phyloP scores from a whole-genome alignment of 2,329 filamentous ascomycete species.

The Pseudogymnoascus verrucosus region DNA sequence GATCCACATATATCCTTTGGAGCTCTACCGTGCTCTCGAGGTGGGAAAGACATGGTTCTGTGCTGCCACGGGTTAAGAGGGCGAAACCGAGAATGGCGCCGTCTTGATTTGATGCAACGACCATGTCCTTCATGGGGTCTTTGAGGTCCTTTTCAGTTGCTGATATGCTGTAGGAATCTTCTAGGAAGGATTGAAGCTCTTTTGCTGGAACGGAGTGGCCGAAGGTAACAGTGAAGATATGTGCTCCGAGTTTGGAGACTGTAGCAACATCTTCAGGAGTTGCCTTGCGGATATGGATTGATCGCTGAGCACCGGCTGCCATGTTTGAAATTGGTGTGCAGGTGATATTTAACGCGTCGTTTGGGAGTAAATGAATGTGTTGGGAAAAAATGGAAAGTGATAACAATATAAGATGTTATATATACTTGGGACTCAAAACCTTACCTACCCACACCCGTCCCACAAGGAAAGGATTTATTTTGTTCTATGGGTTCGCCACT shows the following conservation, averaged over 20 bases:
- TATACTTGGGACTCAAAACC: not conserved
- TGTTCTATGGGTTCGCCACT: not conserved
- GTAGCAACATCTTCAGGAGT: conserved; percentile 21
- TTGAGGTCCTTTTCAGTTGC: conserved; percentile 22
- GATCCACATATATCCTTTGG: conserved; percentile 36
- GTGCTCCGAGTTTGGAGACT: conserved; percentile 30
- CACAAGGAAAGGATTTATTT: not conserved
- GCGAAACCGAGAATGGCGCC: conserved; percentile 33
- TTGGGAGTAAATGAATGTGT: not conserved
- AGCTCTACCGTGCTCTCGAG: conserved; percentile 29
- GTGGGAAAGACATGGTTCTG: conserved; percentile 32
- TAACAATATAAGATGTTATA: not conserved
- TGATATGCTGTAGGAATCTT: conserved; percentile 29
- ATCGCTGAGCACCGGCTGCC: not conserved
- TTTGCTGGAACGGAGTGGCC: conserved; percentile 33
- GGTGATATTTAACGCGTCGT: no score
- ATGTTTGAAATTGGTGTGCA: not conserved
- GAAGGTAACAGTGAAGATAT: conserved; percentile 34
- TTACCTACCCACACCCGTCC: not conserved
- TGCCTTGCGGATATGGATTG: conserved; percentile 23
- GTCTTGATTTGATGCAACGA: conserved; percentile 24
- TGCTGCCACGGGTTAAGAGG: conserved; percentile 31
- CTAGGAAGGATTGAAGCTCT: conserved; percentile 33
- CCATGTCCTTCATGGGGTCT: conserved; percentile 20
- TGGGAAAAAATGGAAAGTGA: not conserved